These are phyloP conservation scores for Pulveroboletus ravenelii DNA, from an alignment of 768 basidiomycete genomes.

Conservation along the genomic window DNA sequence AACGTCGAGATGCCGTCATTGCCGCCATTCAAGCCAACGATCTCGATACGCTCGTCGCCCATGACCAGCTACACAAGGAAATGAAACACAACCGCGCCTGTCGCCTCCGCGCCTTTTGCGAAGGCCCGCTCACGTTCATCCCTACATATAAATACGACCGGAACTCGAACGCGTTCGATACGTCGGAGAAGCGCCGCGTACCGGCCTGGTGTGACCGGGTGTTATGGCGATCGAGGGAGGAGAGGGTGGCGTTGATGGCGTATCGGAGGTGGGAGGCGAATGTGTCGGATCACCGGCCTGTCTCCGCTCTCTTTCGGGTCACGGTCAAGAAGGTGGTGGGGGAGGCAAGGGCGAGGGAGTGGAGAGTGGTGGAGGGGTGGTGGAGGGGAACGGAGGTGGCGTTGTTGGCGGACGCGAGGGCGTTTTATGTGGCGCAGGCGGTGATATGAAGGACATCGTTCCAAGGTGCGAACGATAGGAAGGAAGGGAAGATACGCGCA, in stretches of 20 bases:
- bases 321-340: slow-evolving; percentile 68
- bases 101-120: slow-evolving; percentile 76
- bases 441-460: slow-evolving; percentile 18
- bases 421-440: slow-evolving; percentile 33
- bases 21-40: slow-evolving; percentile 66
- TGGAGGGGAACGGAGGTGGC: slow-evolving; percentile 42
- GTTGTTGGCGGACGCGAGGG: slow-evolving; percentile 28
- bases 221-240: slow-evolving; percentile 62
- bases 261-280: slow-evolving; percentile 84
- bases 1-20: slow-evolving; percentile 79
- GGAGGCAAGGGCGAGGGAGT: slow-evolving; percentile 53
- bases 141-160: slow-evolving; percentile 97
- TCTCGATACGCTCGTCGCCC: slow-evolving; percentile 52
- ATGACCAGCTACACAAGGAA: slow-evolving; percentile 90
- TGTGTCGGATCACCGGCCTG: slow-evolving; percentile 86
- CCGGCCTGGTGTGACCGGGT: slow-evolving; percentile 98
- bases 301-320: slow-evolving; percentile 73
- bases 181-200: slow-evolving; percentile 80
- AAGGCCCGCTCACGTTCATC: slow-evolving; percentile 76
- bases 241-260: slow-evolving; percentile 58
- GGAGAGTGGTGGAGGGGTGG: slow-evolving; percentile 47
- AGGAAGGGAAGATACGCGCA: neutral
- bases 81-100: slow-evolving; percentile 85
- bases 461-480: neutral
- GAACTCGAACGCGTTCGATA: slow-evolving; percentile 72